Conservation (phyloP, 2,329 filamentous ascomycete species). For the Aschersonia sp. region DNA sequence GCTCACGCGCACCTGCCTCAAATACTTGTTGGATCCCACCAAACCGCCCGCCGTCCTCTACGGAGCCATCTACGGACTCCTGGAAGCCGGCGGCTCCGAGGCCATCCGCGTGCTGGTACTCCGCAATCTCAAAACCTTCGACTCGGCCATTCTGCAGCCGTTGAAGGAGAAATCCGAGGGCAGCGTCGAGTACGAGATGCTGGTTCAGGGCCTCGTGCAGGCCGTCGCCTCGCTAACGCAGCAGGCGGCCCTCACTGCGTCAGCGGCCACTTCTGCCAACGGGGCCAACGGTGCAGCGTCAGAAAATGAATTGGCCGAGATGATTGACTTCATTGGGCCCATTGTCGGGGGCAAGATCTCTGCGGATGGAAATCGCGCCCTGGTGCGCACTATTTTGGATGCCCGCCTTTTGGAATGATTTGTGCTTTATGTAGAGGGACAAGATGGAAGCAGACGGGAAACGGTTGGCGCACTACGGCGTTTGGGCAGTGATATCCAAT, state of each 20-base stretch:
- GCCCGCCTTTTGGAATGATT: slow-evolving; percentile 32
- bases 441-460: slow-evolving; percentile 8
- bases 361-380: slow-evolving; percentile 26
- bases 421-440: neutral
- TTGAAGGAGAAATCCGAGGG: slow-evolving; percentile 35
- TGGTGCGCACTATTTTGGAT: slow-evolving; percentile 38
- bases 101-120: slow-evolving; percentile 41
- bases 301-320: slow-evolving; percentile 26
- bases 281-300: slow-evolving; percentile 22
- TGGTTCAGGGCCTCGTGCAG: slow-evolving; percentile 41
- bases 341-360: slow-evolving; percentile 36
- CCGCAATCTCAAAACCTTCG: slow-evolving; percentile 40
- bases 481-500: neutral
- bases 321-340: slow-evolving; percentile 40
- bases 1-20: slow-evolving; percentile 83
- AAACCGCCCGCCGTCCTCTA: slow-evolving; percentile 78
- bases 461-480: neutral
- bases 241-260: slow-evolving; percentile 6
- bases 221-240: slow-evolving; percentile 31
- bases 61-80: slow-evolving; percentile 70
- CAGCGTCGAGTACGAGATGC: slow-evolving; percentile 37
- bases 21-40: slow-evolving; percentile 77
- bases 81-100: slow-evolving; percentile 57
- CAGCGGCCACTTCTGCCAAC: slow-evolving; percentile 16
- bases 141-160: slow-evolving; percentile 36